Conservation (phyloP, 2,329 filamentous ascomycete genomes). For the Trichophyton rubrum region DNA sequence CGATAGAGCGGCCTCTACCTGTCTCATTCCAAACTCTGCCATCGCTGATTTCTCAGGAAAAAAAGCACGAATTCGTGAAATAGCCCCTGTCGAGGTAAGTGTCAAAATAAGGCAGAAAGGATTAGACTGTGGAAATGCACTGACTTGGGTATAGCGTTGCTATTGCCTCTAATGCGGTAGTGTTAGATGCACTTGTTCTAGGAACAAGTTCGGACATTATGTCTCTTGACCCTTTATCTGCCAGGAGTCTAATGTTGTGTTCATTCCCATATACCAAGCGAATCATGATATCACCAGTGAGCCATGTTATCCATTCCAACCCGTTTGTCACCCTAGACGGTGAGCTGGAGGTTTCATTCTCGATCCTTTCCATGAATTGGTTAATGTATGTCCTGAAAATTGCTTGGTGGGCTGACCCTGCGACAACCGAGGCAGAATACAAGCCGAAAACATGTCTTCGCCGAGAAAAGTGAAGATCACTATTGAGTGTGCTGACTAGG, state of each 20-base stretch:
- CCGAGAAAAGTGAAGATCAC: conserved; percentile 12
- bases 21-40: conserved; percentile 9
- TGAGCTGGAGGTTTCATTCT: conserved; percentile 6
- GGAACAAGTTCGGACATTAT: conserved; percentile 7
- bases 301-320: conserved; percentile 12
- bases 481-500: conserved; percentile 13
- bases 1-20: conserved; percentile 7
- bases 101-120: background rate
- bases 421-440: conserved; percentile 11
- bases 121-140: background rate
- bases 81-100: background rate
- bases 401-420: conserved; percentile 8
- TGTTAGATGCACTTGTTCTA: background rate
- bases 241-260: conserved; percentile 9
- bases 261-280: conserved; percentile 10
- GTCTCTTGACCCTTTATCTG: conserved; percentile 9
- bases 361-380: conserved; percentile 10
- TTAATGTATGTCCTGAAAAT: conserved; percentile 9
- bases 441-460: conserved; percentile 11
- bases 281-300: conserved; percentile 13
- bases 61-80: background rate
- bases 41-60: conserved; percentile 6
- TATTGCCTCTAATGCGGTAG: conserved; percentile 3
- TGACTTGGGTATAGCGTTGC: conserved; percentile 12
- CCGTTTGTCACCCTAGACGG: conserved; percentile 9